Conservation (phyloP, 225 moss, liverwort and hornwort genomes). For the Marchantia polymorpha region DNA sequence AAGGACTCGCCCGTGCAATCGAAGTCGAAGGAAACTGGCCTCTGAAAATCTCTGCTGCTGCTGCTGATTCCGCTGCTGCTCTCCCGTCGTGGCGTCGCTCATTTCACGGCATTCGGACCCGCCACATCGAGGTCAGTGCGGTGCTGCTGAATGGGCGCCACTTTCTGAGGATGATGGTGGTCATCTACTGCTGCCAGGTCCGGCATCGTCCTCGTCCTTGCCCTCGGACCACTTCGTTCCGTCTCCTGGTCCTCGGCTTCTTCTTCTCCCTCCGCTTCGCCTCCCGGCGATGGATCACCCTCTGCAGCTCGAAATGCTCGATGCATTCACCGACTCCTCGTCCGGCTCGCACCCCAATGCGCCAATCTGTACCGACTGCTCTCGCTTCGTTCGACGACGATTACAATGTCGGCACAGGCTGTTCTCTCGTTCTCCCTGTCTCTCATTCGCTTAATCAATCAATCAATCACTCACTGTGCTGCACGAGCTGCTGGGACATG, state of each 20-base stretch:
- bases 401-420: background rate
- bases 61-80: background rate
- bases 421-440: background rate
- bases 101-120: background rate
- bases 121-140: background rate
- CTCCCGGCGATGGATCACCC: background rate
- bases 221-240: background rate
- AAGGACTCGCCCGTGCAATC: background rate
- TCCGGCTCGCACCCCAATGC: background rate
- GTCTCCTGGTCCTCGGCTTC: background rate
- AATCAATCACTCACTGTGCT: background rate
- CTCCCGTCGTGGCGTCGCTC: background rate
- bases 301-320: background rate
- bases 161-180: background rate
- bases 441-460: background rate
- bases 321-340: background rate
- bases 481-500: conserved; percentile 4
- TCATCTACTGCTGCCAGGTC: background rate
- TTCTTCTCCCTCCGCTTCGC: background rate
- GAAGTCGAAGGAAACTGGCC: background rate
- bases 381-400: background rate
- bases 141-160: background rate
- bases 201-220: background rate
- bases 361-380: background rate
- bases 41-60: background rate